Evolutionary conservation across 495 filamentous ascomycete species (phyloP).

Genomic region (Penicillium coprophilum): DNA sequence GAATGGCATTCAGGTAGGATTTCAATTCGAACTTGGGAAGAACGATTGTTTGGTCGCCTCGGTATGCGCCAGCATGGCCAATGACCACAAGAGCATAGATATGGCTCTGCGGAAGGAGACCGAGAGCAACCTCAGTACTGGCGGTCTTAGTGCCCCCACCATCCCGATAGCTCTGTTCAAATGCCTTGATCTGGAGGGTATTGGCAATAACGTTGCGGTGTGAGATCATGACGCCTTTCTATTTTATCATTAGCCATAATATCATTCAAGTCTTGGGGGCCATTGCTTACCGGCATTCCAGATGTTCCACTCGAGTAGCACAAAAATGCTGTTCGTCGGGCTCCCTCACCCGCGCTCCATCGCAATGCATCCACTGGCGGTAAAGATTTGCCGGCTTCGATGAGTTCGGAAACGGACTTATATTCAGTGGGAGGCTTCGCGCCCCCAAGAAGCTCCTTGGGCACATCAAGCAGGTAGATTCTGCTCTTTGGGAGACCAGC

Average conservation of each 20-base stretch:
- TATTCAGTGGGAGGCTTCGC: constrained; percentile 50
- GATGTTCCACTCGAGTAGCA: constrained; percentile 92
- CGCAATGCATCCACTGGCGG: constrained; percentile 62
- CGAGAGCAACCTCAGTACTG: constrained; percentile 61
- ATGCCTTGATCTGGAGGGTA: constrained; percentile 60
- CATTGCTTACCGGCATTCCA: constrained; percentile 66
- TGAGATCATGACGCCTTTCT: constrained; percentile 96
- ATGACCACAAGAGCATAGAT: constrained; percentile 84
- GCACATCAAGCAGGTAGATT: constrained; percentile 72
- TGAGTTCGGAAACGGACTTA: constrained; percentile 70
- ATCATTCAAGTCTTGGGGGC: neutral
- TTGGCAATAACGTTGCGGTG: constrained; percentile 89
- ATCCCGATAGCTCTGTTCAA: constrained; percentile 52
- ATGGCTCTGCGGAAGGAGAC: constrained; percentile 79
- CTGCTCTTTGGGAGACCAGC: constrained; percentile 67
- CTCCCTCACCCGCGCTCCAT: constrained; percentile 74
- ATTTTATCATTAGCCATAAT: neutral
- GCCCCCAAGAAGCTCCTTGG: constrained; percentile 50
- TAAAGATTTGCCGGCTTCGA: constrained; percentile 61
- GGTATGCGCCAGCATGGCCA: constrained; percentile 64
- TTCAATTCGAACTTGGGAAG: constrained; percentile 82
- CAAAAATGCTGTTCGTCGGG: constrained; percentile 74
- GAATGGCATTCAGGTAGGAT: constrained; percentile 62
- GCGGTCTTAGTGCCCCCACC: constrained; percentile 26
- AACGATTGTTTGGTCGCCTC: constrained; percentile 77